These are phyloP conservation scores for Ophiostoma australiae DNA, from an alignment of 2,329 filamentous ascomycete genomes.

Conservation along the genomic window DNA sequence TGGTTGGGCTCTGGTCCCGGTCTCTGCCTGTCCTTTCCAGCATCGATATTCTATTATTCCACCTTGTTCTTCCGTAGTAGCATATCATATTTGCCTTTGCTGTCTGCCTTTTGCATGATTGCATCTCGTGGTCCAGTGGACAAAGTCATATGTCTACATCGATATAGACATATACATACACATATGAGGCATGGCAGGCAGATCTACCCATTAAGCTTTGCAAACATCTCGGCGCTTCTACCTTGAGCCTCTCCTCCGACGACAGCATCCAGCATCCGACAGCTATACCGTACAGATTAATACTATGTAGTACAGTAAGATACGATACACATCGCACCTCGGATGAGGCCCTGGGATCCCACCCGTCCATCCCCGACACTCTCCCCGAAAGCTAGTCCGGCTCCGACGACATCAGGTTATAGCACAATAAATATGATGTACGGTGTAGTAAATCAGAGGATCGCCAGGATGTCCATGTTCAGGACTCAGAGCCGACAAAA, in stretches of 20 bases:
- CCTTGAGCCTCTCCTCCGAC: background rate
- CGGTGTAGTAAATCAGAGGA: background rate
- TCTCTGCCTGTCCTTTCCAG: background rate
- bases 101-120: background rate
- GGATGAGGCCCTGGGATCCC: slow-evolving; percentile 1
- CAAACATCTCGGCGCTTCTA: background rate
- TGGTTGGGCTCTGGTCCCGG: background rate
- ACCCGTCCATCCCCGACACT: slow-evolving; percentile 1
- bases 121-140: background rate
- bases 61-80: too few species aligned
- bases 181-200: background rate
- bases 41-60: background rate
- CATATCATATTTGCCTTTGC: background rate
- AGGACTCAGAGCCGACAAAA: background rate
- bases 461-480: background rate
- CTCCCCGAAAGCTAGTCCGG: background rate
- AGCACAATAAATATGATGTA: background rate
- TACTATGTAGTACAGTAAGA: too few species aligned
- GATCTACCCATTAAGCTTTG: background rate
- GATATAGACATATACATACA: background rate
- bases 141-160: background rate
- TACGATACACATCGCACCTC: background rate
- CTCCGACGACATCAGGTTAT: background rate
- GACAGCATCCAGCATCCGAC: background rate
- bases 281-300: background rate